Evolutionary conservation across 345 rosid species (phyloP), one percentile per base, ranked within the genome.

Genomic region (Limnanthes douglasii): DNA sequence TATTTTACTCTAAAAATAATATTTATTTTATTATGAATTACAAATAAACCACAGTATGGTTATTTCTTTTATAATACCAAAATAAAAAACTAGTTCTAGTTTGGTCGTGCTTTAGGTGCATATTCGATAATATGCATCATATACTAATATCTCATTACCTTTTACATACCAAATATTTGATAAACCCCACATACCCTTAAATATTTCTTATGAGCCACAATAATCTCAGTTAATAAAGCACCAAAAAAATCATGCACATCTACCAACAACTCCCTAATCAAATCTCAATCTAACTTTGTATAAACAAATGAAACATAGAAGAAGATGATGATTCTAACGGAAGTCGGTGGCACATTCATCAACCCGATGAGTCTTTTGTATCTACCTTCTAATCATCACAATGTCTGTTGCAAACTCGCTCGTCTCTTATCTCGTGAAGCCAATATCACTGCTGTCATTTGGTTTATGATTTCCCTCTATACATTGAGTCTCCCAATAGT

Each of bases 311-410:
- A 60, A 2, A 41, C 53, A 21, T 83, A 78, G 16, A 72, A 55
- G 49, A 60, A 70, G 73, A 56, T 60, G 13, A 45, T 75, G 6
- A 36, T 75, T 48, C 58, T 84, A 15, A 92, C 92, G 1, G 86
- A 78, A 21, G 72, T 71, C 7, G 92, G 86, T 2, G 75, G 92
- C 46, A 78, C 92, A 14, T 50, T 83, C 56, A 18, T 64, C 23
- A 70, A 75, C 38, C 63, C 64, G 34, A 59, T 60, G 5, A 86
- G 70, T 3, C 67, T 76, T 4, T 92, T 86, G 0, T 57, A 62
- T 46, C 83, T 75, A 16, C 90, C 90, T 4, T 54, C 90, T 51
- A 78, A 75, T 31, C 55, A 51, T 15, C 63, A 57, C 59, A 43
- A 55, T 41, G 48, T 83, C 70, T 83, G 75, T 30, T 64, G 71